A percentile compares a stretch with the other conserved stretches of the same genome.
These are phyloP conservation scores for Zygotorulaspora florentina DNA, from an alignment of 805 yeast species.

Conservation along the genomic window DNA sequence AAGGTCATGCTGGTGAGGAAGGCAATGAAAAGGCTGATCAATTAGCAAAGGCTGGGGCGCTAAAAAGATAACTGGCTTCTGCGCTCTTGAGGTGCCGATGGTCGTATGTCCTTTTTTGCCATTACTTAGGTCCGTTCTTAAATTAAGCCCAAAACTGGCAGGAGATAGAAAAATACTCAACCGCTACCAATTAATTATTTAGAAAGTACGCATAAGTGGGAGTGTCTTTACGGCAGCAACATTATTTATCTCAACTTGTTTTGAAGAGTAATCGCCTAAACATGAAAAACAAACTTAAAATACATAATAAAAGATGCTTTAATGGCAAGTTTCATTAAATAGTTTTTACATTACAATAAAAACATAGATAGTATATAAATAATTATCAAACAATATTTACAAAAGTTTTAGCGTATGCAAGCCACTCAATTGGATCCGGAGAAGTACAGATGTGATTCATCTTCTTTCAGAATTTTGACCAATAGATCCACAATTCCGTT, in stretches of 20 bases:
- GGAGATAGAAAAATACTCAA: too few species aligned
- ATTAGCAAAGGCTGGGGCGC: constrained; percentile 66
- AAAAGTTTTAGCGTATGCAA: background rate
- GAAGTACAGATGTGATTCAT: constrained; percentile 27
- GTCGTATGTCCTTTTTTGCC: background rate
- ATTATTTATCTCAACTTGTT: background rate
- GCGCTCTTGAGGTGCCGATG: background rate
- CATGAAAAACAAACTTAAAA: background rate
- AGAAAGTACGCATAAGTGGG: too few species aligned
- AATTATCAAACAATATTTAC: background rate
- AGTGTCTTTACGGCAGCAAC: background rate
- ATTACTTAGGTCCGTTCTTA: too few species aligned
- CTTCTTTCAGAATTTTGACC: constrained; percentile 36
- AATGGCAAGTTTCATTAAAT: background rate
- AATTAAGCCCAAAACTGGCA: too few species aligned
- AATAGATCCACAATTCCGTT: constrained; percentile 58
- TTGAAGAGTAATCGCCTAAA: background rate
- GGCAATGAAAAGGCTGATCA: constrained; percentile 80
- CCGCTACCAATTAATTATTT: background rate
- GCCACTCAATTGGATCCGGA: constrained; percentile 20
- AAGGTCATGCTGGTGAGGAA: constrained; percentile 61
- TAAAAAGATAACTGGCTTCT: constrained; percentile 17
- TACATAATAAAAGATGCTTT: too few species aligned
- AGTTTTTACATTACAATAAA: background rate
- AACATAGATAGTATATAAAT: background rate